These are phyloP conservation scores for Perilla frutescens DNA, from an alignment of 257 asterid species.

Conservation along the genomic window DNA sequence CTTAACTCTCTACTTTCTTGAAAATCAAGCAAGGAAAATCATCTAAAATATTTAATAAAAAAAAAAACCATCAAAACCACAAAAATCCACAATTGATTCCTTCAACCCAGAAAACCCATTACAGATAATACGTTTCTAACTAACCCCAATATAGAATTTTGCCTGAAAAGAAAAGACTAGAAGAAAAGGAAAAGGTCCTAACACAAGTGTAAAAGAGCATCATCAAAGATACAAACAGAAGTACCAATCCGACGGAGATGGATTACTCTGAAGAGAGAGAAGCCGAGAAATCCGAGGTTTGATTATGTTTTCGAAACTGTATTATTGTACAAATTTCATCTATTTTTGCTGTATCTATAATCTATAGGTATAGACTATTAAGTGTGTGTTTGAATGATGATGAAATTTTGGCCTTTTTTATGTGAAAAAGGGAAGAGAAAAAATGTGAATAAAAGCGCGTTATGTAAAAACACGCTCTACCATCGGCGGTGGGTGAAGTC, in stretches of 20 bases:
- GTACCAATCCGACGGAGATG: slow-evolving; percentile 36
- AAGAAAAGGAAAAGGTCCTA: not conserved
- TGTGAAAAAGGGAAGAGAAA: not conserved
- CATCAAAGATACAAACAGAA: slow-evolving; percentile 24
- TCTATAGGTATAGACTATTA: not conserved
- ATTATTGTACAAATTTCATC: slow-evolving; percentile 15
- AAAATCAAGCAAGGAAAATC: slow-evolving; percentile 42
- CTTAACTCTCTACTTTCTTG: slow-evolving; percentile 29
- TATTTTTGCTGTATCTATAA: not conserved
- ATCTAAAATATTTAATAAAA: slow-evolving; percentile 18
- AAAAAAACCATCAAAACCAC: slow-evolving; percentile 27
- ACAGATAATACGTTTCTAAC: slow-evolving; percentile 16
- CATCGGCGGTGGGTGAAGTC: slow-evolving; percentile 37
- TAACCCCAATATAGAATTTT: slow-evolving; percentile 25
- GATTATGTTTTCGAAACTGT: slow-evolving; percentile 39
- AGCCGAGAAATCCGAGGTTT: slow-evolving; percentile 55
- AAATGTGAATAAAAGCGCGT: slow-evolving; percentile 30
- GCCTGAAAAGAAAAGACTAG: not conserved
- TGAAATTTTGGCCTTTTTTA: not conserved
- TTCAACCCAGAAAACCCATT: slow-evolving; percentile 35
- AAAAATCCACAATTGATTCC: slow-evolving; percentile 19
- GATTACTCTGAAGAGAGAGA: slow-evolving; percentile 41
- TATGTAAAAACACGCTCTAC: slow-evolving; percentile 29
- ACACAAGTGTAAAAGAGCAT: slow-evolving; percentile 1
- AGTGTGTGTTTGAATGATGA: not conserved